A percentile compares a stretch with the other conserved stretches of the same genome.
Evolutionary conservation across 345 rosid species (phyloP).

Genomic region (Syzygium grande): DNA sequence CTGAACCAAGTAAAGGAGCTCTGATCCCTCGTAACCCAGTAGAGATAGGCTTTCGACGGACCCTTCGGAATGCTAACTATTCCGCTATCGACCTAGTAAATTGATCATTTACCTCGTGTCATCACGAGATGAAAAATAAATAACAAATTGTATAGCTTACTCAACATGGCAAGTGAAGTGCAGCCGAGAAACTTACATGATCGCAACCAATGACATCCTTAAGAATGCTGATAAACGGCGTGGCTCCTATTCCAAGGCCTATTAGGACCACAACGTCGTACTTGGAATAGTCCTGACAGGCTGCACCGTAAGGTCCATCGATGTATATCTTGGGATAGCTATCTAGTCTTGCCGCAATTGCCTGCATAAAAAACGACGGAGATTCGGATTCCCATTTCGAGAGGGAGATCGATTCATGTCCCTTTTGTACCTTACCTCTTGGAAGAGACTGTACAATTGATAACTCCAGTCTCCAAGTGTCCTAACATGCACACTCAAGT

Average conservation of each 20-base stretch:
- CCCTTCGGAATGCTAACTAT: conserved; percentile 5
- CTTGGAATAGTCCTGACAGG: conserved; percentile 49
- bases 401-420: neutral
- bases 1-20: conserved; percentile 52
- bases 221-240: conserved; percentile 56
- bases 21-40: conserved; percentile 62
- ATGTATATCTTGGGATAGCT: conserved; percentile 31
- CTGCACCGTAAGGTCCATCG: conserved; percentile 53
- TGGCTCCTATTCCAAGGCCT: conserved; percentile 58
- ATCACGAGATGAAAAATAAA: neutral
- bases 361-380: neutral
- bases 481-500: conserved; percentile 48
- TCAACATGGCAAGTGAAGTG: neutral
- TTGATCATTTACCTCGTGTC: neutral
- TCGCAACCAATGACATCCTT: conserved; percentile 20
- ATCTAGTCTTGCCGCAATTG: conserved; percentile 8
- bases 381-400: neutral
- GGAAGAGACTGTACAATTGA: conserved; percentile 31
- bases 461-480: conserved; percentile 57
- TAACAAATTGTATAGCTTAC: neutral
- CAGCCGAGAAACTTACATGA: neutral
- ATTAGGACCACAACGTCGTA: conserved; percentile 39
- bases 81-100: conserved; percentile 12
- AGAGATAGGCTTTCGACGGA: conserved; percentile 44
- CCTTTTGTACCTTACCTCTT: conserved; percentile 19